Conservation (phyloP, 306 rosid species). For the Castanospermum australe region DNA sequence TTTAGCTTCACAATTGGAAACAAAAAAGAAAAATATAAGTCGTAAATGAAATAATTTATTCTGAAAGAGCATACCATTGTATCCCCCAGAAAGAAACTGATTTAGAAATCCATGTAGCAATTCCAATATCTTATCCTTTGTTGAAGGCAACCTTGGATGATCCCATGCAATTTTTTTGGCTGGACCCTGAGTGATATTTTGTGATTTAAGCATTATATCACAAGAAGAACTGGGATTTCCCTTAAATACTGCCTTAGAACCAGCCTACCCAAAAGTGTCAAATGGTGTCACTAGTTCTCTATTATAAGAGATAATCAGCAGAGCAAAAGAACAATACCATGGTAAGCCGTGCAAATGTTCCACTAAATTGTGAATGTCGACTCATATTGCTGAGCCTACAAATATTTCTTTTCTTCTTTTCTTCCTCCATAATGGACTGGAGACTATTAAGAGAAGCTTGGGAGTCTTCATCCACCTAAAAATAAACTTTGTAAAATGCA, state of each 20-base stretch:
- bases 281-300: constrained; percentile 23
- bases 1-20: constrained; percentile 21
- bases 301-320: constrained; percentile 15
- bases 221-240: constrained; percentile 72
- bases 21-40: background rate
- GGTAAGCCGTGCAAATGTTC: constrained; percentile 75
- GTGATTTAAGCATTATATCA: constrained; percentile 55
- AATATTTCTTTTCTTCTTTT: constrained; percentile 59
- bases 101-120: constrained; percentile 73
- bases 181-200: constrained; percentile 55
- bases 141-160: constrained; percentile 66
- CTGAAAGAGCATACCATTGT: constrained; percentile 58
- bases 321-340: constrained; percentile 54
- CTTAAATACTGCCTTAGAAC: constrained; percentile 80
- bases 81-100: constrained; percentile 81
- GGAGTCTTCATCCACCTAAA: constrained; percentile 56
- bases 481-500: constrained; percentile 13
- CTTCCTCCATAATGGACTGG: constrained; percentile 75
- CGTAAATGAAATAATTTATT: background rate
- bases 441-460: constrained; percentile 62
- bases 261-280: constrained; percentile 65
- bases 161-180: constrained; percentile 90
- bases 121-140: constrained; percentile 65
- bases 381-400: constrained; percentile 44
- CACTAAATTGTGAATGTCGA: constrained; percentile 81